Evolutionary conservation across 2,329 filamentous ascomycete species (phyloP), one percentile per base, ranked within the genome.

Genomic region (Lasiodiplodia sp.): DNA sequence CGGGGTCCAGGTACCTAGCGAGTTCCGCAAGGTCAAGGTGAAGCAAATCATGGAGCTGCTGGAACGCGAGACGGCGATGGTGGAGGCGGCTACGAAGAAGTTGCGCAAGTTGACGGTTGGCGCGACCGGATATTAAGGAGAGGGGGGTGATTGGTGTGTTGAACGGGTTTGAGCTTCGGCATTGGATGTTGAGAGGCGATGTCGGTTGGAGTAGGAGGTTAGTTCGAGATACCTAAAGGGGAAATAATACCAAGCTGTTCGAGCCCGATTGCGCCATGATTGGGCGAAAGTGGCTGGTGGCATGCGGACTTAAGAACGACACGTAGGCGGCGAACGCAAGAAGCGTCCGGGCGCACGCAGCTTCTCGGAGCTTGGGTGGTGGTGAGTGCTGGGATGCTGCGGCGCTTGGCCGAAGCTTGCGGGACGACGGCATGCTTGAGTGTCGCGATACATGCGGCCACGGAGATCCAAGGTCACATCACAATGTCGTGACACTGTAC

Each of bases 1-100:
- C 58, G 66, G 49, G 21, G 65, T 68, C 31, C 78, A 75, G 49
- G 75, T 80, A 8, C 77, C 78, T 2, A 75, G 73, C 23, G 73
- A 77, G 34, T 77, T 77, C 14, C 73, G 78, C 25, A 79, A 74
- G 60, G 72, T 73, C 53, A 78, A 79, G 72, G 76, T 76, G 18
- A 74, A 78, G 57, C 73, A 76, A 37, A 75, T 79, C 21, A 74
- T 78, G 56, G 73, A 73, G 65, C 53, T 79, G 69, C 70, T 80
- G 53, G 74, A 77, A 66, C 71, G 75, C 64, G 77, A 78, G 53
- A 73, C 72, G 10, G 75, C 75, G 25, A 72, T 79, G 23, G 74
- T 79, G 47, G 77, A 79, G 55, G 75, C 75, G 28, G 77, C 78
- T 52, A 72, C 73, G 40, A 71, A 74, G 23, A 73, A 75, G 21